Evolutionary conservation across 306 rosid species (phyloP).

Genomic region (Acacia melanoxylon): DNA sequence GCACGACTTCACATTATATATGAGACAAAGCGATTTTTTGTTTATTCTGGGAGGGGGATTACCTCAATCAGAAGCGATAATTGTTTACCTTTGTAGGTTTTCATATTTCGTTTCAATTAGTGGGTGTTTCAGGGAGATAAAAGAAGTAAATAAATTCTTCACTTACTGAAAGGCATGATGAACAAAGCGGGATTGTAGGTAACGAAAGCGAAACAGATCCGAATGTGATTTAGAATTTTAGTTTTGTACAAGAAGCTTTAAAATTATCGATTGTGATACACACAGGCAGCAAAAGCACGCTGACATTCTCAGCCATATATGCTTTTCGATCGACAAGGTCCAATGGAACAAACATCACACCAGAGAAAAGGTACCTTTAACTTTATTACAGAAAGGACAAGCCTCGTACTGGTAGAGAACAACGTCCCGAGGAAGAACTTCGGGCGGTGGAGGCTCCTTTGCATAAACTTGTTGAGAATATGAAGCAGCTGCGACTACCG

Average conservation of each 20-base stretch:
- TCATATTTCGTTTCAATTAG: background rate
- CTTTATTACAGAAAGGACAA: conserved; percentile 81
- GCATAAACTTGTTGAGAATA: conserved; percentile 10
- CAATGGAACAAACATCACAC: background rate
- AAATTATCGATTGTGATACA: background rate
- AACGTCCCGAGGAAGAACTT: conserved; percentile 40
- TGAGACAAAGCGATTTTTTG: background rate
- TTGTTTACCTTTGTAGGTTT: background rate
- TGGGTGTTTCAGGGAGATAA: background rate
- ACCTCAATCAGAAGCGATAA: conserved; percentile 1
- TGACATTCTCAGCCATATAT: background rate
- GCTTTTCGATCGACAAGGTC: background rate
- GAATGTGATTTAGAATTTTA: background rate
- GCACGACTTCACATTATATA: conserved; percentile 2
- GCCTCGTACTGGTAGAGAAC: conserved; percentile 78
- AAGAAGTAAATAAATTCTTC: background rate
- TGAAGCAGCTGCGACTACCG: conserved; percentile 40
- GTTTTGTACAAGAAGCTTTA: background rate
- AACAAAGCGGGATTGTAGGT: background rate
- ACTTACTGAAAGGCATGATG: background rate
- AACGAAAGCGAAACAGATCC: background rate
- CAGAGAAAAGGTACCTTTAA: conserved; percentile 44
- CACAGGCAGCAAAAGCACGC: background rate
- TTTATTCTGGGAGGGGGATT: background rate
- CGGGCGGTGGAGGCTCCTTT: conserved; percentile 11